phyloP scores from a whole-genome alignment of 768 basidiomycete species.

The Termitomyces heimii region DNA sequence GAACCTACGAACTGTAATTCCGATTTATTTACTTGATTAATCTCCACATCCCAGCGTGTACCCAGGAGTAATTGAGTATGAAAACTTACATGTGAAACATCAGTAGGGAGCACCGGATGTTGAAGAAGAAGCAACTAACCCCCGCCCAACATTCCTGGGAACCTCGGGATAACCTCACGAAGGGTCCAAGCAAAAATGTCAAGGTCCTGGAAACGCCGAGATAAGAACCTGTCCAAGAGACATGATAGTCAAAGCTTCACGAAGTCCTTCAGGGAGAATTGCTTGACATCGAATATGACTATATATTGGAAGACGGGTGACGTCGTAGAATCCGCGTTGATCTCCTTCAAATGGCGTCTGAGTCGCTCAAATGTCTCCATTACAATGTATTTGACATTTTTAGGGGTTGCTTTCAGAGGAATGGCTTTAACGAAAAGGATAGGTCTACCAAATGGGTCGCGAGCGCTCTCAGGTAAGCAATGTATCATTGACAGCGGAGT shows the following conservation, averaged over 20 bases:
- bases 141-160: conserved; percentile 73
- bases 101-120: conserved; percentile 3
- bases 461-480: conserved; percentile 47
- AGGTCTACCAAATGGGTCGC: conserved; percentile 62
- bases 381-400: conserved; percentile 34
- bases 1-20: not conserved
- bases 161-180: conserved; percentile 62
- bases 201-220: conserved; percentile 35
- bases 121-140: conserved; percentile 30
- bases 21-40: conserved; percentile 52
- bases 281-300: conserved; percentile 57
- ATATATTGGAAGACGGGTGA: conserved; percentile 58
- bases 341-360: conserved; percentile 45
- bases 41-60: conserved; percentile 63
- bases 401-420: conserved; percentile 31
- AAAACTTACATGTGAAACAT: conserved; percentile 38
- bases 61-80: conserved; percentile 70
- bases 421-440: conserved; percentile 49
- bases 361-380: conserved; percentile 51
- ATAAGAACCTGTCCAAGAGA: conserved; percentile 5
- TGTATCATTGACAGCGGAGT: conserved; percentile 31
- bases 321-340: conserved; percentile 30
- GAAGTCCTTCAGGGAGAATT: conserved; percentile 46
- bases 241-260: conserved; percentile 28
- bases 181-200: conserved; percentile 61